Base-by-base conservation (phyloP, 768 basidiomycete genomes). In the Solioccasus polychromus region DNA sequence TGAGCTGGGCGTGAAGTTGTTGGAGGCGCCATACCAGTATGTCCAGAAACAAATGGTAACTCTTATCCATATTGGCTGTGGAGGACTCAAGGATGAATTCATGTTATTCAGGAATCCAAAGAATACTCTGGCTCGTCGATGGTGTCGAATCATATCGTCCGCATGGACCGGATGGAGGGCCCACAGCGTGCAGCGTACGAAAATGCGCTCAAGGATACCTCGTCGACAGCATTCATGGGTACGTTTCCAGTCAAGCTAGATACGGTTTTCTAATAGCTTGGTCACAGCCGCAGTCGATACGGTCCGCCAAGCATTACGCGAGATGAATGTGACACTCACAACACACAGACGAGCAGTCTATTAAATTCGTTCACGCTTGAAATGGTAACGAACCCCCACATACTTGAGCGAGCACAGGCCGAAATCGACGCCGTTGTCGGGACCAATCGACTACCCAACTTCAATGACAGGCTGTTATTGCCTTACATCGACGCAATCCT, bases 31-130 rank as follows among this genome's bases (percentile, higher is more conserved):
- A 4, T 64, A 58, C 44, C 56, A 55, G 4, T 56, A 49, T 46
- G 57, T 55, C 8, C 54, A 64, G 55, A 39, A 50, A 28, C 47
- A 61, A 24, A 64, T 68, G 52, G 68, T 67, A 39, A 20, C 31
- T 30, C 3, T 35, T 26, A n/a, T n/a, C n/a, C n/a, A n/a, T n/a
- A n/a, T n/a, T n/a, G n/a, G n/a, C n/a, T 26, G n/a, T n/a, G n/a
- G n/a, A n/a, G n/a, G n/a, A 5, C 12, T 36, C 3, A 17, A 22
- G 4, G 3, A 5, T 18, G 7, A 18, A 8, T n/a, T n/a, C n/a
- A n/a, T 10, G 10, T 35, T 26, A 5, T 10, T 35, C n/a, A 44
- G 53, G 49, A 39, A 40, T 38, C 36, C 19, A 18, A 23, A 17
- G 32, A 34, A 6, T 17, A 34, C 4, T 8, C 18, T 8, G 10